A percentile compares a stretch with the other conserved stretches of the same genome.
phyloP scores from a whole-genome alignment of 805 yeast genomes.

The Candida sithepensis region DNA sequence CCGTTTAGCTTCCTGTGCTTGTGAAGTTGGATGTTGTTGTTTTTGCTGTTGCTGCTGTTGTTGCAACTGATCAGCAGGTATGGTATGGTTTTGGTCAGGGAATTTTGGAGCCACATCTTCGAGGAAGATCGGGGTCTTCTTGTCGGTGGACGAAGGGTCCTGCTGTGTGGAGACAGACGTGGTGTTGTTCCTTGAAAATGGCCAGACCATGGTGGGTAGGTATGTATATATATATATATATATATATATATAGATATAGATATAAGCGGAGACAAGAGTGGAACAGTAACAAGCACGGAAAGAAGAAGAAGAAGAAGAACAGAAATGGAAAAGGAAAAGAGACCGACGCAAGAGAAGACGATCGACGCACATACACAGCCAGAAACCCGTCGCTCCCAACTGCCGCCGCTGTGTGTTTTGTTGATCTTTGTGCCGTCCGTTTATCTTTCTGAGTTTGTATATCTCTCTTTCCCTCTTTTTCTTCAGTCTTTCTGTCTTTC shows the following conservation, averaged over 20 bases:
- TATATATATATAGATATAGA: too few relatives aligned
- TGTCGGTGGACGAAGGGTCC: not conserved
- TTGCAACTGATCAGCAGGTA: not conserved
- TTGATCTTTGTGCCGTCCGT: too few relatives aligned
- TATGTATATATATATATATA: too few relatives aligned
- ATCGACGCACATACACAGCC: too few relatives aligned
- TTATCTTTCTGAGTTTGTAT: too few relatives aligned
- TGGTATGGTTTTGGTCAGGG: conserved; percentile 6
- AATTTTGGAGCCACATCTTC: conserved; percentile 55
- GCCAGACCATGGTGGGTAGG: conserved; percentile 23
- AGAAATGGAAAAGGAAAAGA: too few relatives aligned
- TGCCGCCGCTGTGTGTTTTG: too few relatives aligned
- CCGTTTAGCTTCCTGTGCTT: conserved; percentile 19
- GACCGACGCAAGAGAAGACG: too few relatives aligned
- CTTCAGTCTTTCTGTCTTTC: not conserved
- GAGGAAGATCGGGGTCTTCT: conserved; percentile 31
- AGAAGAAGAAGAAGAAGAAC: too few relatives aligned
- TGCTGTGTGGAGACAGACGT: conserved; percentile 1
- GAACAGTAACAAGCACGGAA: too few relatives aligned
- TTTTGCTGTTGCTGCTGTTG: conserved; percentile 15
- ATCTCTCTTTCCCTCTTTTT: not conserved
- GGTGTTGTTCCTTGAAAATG: conserved; percentile 9
- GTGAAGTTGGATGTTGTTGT: conserved; percentile 9
- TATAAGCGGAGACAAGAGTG: too few relatives aligned
- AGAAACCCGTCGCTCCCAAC: too few relatives aligned